Evolutionary conservation across 805 yeast genomes (phyloP).

Genomic region (Suhomyces kilbournensis): DNA sequence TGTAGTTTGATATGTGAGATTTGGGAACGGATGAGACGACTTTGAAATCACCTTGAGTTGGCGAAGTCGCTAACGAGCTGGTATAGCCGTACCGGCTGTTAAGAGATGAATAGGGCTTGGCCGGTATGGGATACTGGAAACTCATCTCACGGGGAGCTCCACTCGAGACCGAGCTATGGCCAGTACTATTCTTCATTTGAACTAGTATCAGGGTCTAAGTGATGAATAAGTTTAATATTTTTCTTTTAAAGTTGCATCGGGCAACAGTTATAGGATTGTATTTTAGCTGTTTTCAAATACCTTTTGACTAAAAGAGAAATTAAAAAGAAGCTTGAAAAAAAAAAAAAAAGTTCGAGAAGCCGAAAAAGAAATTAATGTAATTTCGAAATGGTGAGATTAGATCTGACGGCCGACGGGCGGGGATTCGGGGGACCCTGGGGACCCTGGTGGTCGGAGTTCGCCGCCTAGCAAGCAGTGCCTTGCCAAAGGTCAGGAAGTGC

Average conservation of each 20-base stretch:
- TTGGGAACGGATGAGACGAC: not conserved
- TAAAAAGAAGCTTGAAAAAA: conserved; percentile 1
- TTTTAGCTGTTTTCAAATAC: not conserved
- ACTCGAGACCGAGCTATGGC: not conserved
- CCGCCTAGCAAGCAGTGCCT: not conserved
- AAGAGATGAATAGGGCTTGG: conserved; percentile 7
- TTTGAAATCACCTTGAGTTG: not conserved
- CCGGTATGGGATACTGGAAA: conserved; percentile 9
- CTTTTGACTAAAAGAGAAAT: not conserved
- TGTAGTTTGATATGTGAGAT: not conserved
- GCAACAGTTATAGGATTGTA: not conserved
- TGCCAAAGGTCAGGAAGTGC: not conserved
- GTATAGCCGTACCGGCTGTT: conserved; percentile 6
- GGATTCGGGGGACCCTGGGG: not conserved
- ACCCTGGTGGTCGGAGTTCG: not conserved
- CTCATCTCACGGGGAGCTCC: not conserved
- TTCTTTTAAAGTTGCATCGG: not conserved
- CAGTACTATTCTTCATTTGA: not conserved
- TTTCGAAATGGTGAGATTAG: not conserved
- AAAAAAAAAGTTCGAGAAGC: conserved; percentile 4
- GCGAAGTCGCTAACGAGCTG: not conserved
- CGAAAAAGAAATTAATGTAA: conserved; percentile 2
- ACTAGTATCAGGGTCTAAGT: not conserved
- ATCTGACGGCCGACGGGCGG: not conserved
- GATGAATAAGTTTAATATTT: not conserved